These are phyloP conservation scores for Euryodendron excelsum DNA, from an alignment of 148 eudicot species.

Conservation along the genomic window DNA sequence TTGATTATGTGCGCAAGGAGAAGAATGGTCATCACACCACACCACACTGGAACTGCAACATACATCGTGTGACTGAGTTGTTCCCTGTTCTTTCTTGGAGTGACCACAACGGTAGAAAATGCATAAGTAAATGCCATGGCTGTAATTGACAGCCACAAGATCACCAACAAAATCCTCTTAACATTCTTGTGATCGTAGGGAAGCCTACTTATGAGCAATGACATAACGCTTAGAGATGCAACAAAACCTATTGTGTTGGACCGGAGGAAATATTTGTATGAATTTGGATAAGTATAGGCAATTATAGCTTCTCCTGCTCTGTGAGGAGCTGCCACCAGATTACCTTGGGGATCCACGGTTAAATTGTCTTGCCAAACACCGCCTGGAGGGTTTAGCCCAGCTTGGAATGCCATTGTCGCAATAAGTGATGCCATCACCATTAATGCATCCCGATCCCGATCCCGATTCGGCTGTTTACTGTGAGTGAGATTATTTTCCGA, in stretches of 20 bases:
- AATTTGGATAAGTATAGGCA: not conserved
- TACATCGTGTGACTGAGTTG: not conserved
- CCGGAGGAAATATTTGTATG: not conserved
- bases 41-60: not conserved
- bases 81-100: not conserved
- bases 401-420: no score
- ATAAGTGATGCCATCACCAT: conserved; percentile 9
- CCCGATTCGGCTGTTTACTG: no score
- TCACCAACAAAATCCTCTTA: not conserved
- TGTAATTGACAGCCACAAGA: not conserved
- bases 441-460: not conserved
- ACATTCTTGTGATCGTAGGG: not conserved
- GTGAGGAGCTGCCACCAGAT: no score
- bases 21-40: not conserved
- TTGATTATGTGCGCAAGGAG: not conserved
- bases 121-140: not conserved
- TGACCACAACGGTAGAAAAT: no score
- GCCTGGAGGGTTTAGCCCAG: conserved; percentile 8
- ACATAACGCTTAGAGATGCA: not conserved
- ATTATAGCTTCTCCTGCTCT: not conserved
- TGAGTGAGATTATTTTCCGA: no score
- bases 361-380: conserved; percentile 3
- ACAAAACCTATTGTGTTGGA: not conserved
- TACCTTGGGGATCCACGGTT: no score
- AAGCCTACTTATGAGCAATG: not conserved